Percentiles rank a stretch among this genome's conserved stretches.
These are phyloP conservation scores for Phalaenopsis hybrid DNA, from an alignment of 116 monocot species.

Conservation along the genomic window DNA sequence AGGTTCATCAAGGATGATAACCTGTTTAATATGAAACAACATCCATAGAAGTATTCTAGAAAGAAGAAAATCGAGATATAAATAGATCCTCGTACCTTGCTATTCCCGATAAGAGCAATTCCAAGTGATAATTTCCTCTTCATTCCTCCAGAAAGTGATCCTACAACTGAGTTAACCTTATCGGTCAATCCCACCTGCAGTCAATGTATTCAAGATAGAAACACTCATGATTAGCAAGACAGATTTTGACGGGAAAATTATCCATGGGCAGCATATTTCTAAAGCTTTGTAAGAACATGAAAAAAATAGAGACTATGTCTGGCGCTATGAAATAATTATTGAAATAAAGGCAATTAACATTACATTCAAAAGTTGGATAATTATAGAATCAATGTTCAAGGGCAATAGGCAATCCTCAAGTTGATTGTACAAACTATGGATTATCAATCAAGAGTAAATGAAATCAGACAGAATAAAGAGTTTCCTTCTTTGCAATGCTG, in stretches of 20 bases:
- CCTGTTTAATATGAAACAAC: slow-evolving; percentile 29
- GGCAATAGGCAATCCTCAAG: background rate
- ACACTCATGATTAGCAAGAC: slow-evolving; percentile 1
- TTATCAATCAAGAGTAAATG: no score
- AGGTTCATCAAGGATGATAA: slow-evolving; percentile 94
- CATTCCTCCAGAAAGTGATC: slow-evolving; percentile 88
- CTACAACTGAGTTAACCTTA: slow-evolving; percentile 62
- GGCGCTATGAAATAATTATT: background rate
- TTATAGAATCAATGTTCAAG: background rate
- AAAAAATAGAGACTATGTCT: background rate
- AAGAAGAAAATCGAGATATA: background rate
- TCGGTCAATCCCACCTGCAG: slow-evolving; percentile 73
- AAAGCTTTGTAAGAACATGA: background rate
- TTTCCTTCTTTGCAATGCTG: no score
- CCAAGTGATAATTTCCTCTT: slow-evolving; percentile 92
- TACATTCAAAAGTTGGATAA: background rate
- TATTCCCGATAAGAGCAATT: slow-evolving; percentile 84
- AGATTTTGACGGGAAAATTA: background rate
- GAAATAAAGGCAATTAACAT: background rate
- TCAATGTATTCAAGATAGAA: slow-evolving; percentile 2
- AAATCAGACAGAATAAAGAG: no score
- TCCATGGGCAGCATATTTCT: background rate
- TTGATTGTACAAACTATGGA: background rate
- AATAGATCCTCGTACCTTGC: slow-evolving; percentile 47
- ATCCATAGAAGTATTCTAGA: background rate